Conservation (phyloP, 108 stramenopile species). For the Cyclotella sp. region DNA sequence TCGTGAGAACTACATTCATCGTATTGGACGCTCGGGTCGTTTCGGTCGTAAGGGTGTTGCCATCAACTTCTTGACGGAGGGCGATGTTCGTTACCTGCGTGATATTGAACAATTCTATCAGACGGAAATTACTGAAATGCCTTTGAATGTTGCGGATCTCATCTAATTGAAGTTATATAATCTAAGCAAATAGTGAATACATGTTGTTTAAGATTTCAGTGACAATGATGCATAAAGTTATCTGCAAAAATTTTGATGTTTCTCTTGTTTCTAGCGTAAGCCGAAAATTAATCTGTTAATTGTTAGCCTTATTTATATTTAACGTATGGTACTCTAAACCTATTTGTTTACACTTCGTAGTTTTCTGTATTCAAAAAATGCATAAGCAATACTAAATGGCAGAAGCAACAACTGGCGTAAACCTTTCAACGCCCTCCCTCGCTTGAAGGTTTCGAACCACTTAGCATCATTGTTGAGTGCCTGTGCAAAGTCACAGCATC, state of each 20-base stretch:
- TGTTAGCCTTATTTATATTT: no score
- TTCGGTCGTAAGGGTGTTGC: constrained; percentile 99
- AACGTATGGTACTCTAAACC: no score
- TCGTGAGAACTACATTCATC: constrained; percentile 99
- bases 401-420: no score
- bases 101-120: constrained; percentile 99
- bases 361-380: no score
- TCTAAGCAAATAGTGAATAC: constrained; percentile 1
- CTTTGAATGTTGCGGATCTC: constrained; percentile 92
- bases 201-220: neutral
- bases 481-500: no score
- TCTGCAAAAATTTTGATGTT: neutral
- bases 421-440: no score
- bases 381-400: no score
- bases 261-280: no score
- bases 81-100: constrained; percentile 97
- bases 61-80: constrained; percentile 99
- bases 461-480: no score
- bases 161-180: constrained; percentile 67
- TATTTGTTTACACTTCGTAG: no score
- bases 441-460: no score
- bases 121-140: constrained; percentile 99
- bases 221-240: neutral
- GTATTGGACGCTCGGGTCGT: constrained; percentile 99
- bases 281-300: no score